Percentiles rank a stretch among this genome's conserved stretches.
Conservation (phyloP, 176 grass and related monocot species). For the Avena atlantica region DNA sequence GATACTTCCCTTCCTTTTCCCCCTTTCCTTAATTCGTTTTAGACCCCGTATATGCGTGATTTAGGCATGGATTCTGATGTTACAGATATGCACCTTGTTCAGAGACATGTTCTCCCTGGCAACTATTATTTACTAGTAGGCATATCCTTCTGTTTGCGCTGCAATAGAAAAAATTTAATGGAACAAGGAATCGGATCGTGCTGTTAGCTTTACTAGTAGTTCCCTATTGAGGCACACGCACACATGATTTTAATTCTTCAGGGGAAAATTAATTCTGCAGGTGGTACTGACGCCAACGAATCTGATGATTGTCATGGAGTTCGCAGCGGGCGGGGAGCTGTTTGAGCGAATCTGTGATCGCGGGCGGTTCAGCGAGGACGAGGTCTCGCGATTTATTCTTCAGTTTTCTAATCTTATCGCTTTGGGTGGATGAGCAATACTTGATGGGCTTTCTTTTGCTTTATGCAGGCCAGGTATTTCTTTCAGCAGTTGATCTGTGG, state of each 20-base stretch:
- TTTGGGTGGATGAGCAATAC: slow-evolving; percentile 26
- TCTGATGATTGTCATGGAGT: slow-evolving; percentile 96
- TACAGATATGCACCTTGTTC: slow-evolving; percentile 12
- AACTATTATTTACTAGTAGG: neutral
- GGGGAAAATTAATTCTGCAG: slow-evolving; percentile 42
- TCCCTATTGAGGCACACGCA: neutral
- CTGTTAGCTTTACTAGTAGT: slow-evolving; percentile 7
- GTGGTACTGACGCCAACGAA: slow-evolving; percentile 85
- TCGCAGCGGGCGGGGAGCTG: slow-evolving; percentile 85
- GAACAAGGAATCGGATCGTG: slow-evolving; percentile 24
- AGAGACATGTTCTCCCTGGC: neutral
- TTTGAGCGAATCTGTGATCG: slow-evolving; percentile 89
- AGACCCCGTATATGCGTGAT: slow-evolving; percentile 10
- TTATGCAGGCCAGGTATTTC: slow-evolving; percentile 79
- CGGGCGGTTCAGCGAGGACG: slow-evolving; percentile 89
- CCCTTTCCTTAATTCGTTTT: slow-evolving; percentile 24
- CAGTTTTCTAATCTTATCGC: slow-evolving; percentile 15
- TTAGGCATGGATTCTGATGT: slow-evolving; percentile 17
- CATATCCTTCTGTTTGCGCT: slow-evolving; percentile 9
- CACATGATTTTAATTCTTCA: slow-evolving; percentile 39
- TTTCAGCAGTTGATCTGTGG: slow-evolving; percentile 95
- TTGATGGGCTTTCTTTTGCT: slow-evolving; percentile 36
- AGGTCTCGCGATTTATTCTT: slow-evolving; percentile 63
- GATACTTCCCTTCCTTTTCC: neutral
- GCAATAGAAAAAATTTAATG: neutral